These are phyloP conservation scores for Balansia obtecta DNA, from an alignment of 2,329 filamentous ascomycete species.

Conservation along the genomic window DNA sequence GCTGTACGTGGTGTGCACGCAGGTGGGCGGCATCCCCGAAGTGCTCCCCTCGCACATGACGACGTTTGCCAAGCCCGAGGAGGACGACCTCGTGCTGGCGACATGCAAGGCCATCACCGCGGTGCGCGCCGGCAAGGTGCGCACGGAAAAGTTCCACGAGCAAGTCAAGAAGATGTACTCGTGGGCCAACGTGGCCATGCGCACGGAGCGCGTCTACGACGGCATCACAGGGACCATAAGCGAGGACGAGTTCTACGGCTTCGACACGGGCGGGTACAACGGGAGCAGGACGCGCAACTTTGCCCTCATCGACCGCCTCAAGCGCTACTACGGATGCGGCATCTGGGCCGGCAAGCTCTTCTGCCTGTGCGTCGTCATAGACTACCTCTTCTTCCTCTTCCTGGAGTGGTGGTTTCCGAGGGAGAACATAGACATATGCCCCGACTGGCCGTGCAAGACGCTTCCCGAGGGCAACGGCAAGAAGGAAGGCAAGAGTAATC, in stretches of 20 bases:
- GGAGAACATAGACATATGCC: slow-evolving; percentile 75
- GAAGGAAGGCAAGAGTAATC: slow-evolving; percentile 17
- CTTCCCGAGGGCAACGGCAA: slow-evolving; percentile 19
- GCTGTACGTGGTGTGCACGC: slow-evolving; percentile 90
- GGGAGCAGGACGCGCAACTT: slow-evolving; percentile 70
- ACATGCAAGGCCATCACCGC: slow-evolving; percentile 82
- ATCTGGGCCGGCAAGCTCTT: slow-evolving; percentile 98
- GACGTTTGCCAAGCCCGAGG: slow-evolving; percentile 90
- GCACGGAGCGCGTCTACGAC: slow-evolving; percentile 91
- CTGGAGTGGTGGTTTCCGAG: slow-evolving; percentile 80
- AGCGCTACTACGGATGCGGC: slow-evolving; percentile 94
- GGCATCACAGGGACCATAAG: slow-evolving; percentile 79
- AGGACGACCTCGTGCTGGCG: slow-evolving; percentile 83
- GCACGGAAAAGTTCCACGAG: slow-evolving; percentile 89
- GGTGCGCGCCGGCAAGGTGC: slow-evolving; percentile 72
- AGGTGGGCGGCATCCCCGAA: slow-evolving; percentile 92
- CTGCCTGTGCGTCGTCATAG: slow-evolving; percentile 84
- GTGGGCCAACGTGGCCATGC: slow-evolving; percentile 88
- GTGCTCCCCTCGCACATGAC: slow-evolving; percentile 96
- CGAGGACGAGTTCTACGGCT: slow-evolving; percentile 81
- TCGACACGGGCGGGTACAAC: slow-evolving; percentile 57
- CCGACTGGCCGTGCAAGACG: slow-evolving; percentile 79
- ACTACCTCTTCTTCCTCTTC: slow-evolving; percentile 82
- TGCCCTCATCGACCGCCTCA: slow-evolving; percentile 84
- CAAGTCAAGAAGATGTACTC: slow-evolving; percentile 98